Conservation (phyloP, 1,139 yeast species). For the Hansenula anomala region DNA sequence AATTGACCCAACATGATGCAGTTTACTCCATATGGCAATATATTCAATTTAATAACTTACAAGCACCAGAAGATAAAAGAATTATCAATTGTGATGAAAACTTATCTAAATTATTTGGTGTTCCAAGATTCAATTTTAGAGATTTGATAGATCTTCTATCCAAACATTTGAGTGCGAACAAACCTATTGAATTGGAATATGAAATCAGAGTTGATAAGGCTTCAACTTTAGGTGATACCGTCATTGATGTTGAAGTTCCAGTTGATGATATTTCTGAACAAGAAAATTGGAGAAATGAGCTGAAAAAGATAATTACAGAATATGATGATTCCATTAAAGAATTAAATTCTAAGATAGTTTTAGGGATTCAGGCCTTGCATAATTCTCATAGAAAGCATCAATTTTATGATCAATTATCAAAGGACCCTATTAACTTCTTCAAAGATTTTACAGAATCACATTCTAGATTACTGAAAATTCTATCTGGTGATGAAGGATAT, state of each 20-base stretch:
- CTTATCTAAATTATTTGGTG: conserved; percentile 49
- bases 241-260: conserved; percentile 65
- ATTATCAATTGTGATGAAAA: conserved; percentile 66
- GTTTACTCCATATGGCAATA: conserved; percentile 87
- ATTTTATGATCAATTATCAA: conserved; percentile 69
- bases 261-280: conserved; percentile 48
- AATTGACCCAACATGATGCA: conserved; percentile 83
- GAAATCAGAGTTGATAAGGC: conserved; percentile 71
- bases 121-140: conserved; percentile 51
- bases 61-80: conserved; percentile 49
- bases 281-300: conserved; percentile 35
- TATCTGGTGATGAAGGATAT: conserved; percentile 83
- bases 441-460: conserved; percentile 72
- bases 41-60: conserved; percentile 68
- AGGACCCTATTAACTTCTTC: conserved; percentile 74
- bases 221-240: conserved; percentile 75
- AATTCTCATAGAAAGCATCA: conserved; percentile 58
- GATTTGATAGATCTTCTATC: conserved; percentile 72
- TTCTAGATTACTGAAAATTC: conserved; percentile 61
- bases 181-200: conserved; percentile 75
- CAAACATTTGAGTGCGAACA: conserved; percentile 61
- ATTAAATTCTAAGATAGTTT: conserved; percentile 54
- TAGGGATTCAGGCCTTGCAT: conserved; percentile 63
- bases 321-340: conserved; percentile 49
- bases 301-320: conserved; percentile 34